phyloP scores from a whole-genome alignment of 306 rosid species.

The Comarum palustre region DNA sequence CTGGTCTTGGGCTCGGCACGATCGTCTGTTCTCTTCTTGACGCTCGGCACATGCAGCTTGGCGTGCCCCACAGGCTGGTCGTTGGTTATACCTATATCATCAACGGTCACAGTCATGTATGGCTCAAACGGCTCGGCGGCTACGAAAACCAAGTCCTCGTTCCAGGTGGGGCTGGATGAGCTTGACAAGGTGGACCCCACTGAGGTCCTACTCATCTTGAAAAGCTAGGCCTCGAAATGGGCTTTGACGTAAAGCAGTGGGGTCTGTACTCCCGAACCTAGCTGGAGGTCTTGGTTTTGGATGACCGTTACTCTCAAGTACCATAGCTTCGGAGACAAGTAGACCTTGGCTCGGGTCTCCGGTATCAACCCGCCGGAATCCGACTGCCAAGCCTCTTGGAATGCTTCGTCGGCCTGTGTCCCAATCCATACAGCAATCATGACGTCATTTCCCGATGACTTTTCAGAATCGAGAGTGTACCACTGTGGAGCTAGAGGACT shows the following conservation, averaged over 20 bases:
- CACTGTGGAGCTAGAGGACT: constrained; percentile 93
- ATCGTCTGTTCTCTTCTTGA: constrained; percentile 57
- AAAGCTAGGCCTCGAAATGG: constrained; percentile 70
- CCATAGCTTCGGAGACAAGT: constrained; percentile 93
- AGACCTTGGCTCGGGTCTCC: constrained; percentile 85
- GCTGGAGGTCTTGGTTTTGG: constrained; percentile 81
- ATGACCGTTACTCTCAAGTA: constrained; percentile 87
- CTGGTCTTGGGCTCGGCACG: constrained; percentile 58
- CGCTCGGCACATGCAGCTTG: constrained; percentile 57
- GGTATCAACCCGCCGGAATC: constrained; percentile 81
- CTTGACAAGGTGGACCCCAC: constrained; percentile 33
- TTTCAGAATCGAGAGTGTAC: constrained; percentile 73
- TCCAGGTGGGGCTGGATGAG: constrained; percentile 68
- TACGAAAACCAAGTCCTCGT: constrained; percentile 70
- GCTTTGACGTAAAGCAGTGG: constrained; percentile 68
- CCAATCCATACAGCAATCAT: constrained; percentile 87
- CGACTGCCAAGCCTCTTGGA: constrained; percentile 93
- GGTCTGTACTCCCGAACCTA: constrained; percentile 42
- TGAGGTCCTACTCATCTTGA: constrained; percentile 55
- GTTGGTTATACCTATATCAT: constrained; percentile 50
- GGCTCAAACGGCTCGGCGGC: constrained; percentile 93
- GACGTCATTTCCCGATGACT: constrained; percentile 62
- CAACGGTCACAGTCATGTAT: constrained; percentile 46
- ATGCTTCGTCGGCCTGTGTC: constrained; percentile 78
- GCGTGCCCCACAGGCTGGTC: constrained; percentile 46